phyloP scores from a whole-genome alignment of 345 rosid genomes.

The Hibiscus syriacus region DNA sequence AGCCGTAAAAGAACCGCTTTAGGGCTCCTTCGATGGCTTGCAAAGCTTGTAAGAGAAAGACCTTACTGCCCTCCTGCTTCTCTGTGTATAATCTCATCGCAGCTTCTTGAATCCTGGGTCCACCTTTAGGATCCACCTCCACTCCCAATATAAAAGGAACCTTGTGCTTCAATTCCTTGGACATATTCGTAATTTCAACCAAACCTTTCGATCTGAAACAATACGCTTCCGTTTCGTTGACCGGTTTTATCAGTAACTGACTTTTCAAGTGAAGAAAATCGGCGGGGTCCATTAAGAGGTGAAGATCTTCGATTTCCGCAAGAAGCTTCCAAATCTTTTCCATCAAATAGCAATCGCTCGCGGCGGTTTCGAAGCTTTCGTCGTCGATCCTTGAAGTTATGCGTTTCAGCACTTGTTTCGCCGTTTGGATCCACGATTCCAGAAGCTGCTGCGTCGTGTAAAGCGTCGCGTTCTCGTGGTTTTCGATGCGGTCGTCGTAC shows the following conservation, averaged over 20 bases:
- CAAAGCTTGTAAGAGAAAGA: conserved; percentile 48
- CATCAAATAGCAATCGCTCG: conserved; percentile 15
- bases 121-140: neutral
- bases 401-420: conserved; percentile 40
- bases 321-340: conserved; percentile 75
- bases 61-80: conserved; percentile 27
- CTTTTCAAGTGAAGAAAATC: conserved; percentile 57
- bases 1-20: conserved; percentile 67
- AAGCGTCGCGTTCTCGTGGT: conserved; percentile 44
- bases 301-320: conserved; percentile 62
- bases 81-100: conserved; percentile 72
- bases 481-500: conserved; percentile 41
- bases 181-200: neutral
- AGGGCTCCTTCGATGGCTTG: conserved; percentile 70
- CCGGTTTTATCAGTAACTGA: conserved; percentile 37
- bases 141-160: neutral
- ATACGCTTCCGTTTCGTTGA: conserved; percentile 45
- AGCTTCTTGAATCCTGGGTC: conserved; percentile 76
- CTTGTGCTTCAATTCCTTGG: neutral
- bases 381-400: conserved; percentile 34
- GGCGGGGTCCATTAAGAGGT: conserved; percentile 17
- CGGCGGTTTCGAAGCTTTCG: conserved; percentile 35
- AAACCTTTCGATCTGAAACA: conserved; percentile 36
- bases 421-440: neutral
- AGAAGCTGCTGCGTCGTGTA: neutral